These are phyloP conservation scores for Vitis cinerea DNA, from an alignment of 164 flowering plant species.

Conservation along the genomic window DNA sequence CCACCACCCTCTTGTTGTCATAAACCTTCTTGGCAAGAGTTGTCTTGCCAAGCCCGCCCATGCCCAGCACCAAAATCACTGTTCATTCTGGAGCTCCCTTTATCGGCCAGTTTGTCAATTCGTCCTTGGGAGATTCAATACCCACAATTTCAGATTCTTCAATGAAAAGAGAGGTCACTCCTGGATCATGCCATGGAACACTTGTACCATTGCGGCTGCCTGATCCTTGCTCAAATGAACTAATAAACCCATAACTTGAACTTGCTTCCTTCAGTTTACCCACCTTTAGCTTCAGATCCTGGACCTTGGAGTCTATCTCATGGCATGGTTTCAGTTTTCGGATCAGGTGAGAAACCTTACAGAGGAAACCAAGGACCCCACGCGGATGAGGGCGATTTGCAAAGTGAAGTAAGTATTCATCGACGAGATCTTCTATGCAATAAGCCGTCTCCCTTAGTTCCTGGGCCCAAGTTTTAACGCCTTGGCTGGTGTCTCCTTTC, in stretches of 20 bases:
- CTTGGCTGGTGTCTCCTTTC: neutral
- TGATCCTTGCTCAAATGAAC: neutral
- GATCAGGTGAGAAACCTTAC: neutral
- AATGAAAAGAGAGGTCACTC: constrained; percentile 6
- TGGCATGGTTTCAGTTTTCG: neutral
- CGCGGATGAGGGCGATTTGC: neutral
- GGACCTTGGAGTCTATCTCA: constrained; percentile 3
- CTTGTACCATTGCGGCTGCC: neutral
- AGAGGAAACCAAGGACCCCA: neutral
- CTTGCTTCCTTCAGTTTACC: neutral
- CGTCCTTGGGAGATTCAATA: neutral
- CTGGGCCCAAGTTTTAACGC: constrained; percentile 10
- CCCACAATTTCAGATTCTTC: constrained; percentile 18
- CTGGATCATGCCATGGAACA: constrained; percentile 3
- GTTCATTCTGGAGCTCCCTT: neutral
- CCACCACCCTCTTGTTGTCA: neutral
- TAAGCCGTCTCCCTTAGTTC: constrained; percentile 7
- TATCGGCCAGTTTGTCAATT: neutral
- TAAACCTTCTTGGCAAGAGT: constrained; percentile 19
- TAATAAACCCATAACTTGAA: neutral
- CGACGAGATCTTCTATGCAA: constrained; percentile 16
- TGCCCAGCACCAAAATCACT: constrained; percentile 16
- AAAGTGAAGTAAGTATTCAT: constrained; percentile 1
- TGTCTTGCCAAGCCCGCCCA: constrained; percentile 30
- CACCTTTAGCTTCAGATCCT: neutral